These are phyloP conservation scores for Wilcoxina mikolae DNA, from an alignment of 495 filamentous ascomycete species.

Conservation along the genomic window DNA sequence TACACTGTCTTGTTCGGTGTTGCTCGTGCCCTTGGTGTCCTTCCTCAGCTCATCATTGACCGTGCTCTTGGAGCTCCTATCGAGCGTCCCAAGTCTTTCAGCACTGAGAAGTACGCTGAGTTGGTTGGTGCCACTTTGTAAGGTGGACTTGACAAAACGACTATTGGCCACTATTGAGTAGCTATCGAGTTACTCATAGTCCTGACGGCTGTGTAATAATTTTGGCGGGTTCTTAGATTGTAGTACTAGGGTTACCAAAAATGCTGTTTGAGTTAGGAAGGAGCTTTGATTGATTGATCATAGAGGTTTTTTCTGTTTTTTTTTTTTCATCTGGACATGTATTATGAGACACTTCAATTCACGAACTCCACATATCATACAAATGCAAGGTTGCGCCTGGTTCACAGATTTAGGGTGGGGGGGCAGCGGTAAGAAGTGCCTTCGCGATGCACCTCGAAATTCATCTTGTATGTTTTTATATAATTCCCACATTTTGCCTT, in stretches of 20 bases:
- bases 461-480: background rate
- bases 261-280: background rate
- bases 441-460: background rate
- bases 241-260: background rate
- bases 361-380: background rate
- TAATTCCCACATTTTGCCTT: no score
- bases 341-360: background rate
- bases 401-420: background rate
- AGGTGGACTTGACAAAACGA: conserved; percentile 28
- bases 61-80: conserved; percentile 82
- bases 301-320: conserved; percentile 4
- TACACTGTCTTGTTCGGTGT: conserved; percentile 99
- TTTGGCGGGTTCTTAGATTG: background rate
- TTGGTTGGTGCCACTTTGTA: conserved; percentile 82
- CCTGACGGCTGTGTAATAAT: conserved; percentile 1
- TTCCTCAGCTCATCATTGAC: conserved; percentile 98
- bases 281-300: background rate
- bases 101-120: conserved; percentile 82
- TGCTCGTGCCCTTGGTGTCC: conserved; percentile 89
- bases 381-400: background rate
- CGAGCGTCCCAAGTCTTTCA: conserved; percentile 89
- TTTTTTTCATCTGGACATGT: background rate
- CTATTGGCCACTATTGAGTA: background rate
- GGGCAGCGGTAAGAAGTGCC: background rate
- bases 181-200: background rate